Base-by-base conservation (phyloP, 176 grass and related monocot genomes). In the Tuctoria greenei region DNA sequence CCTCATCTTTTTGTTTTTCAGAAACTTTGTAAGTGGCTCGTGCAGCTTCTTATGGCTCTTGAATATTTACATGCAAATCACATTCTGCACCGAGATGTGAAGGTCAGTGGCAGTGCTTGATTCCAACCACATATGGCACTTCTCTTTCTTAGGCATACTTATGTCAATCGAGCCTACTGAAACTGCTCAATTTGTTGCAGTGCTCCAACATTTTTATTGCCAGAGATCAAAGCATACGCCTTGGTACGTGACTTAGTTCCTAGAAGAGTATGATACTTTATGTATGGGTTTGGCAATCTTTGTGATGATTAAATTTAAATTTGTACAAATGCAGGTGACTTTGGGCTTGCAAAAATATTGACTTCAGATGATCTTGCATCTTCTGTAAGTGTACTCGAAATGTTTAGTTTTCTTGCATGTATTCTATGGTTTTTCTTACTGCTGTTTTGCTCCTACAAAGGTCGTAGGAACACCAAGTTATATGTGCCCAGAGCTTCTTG, bases 311-410 rank as follows among this genome's bases (percentile, higher is more conserved):
- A 42, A 35, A 47, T 71, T 67, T 17, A 69, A 77, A 73, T 73
- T 10, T 73, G 25, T 79, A 81, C 35, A 75, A 81, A 58, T 79
- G 62, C 72, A 99, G 91, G 95, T 38, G 91, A 99, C 42, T 99
- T 99, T 82, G 95, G 95, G 37, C 91, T 98, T 81, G 95, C 95
- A 65, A 97, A 97, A 72, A 90, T 97, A 87, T 81, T 97, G 84
- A 93, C 91, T 24, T 86, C 88, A 51, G 84, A 94, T 64, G 95
- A 98, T 89, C 74, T 98, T 44, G 91, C 95, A 23, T 94, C 86
- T 66, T 98, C 91, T 26, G 95, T 98, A 77, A 92, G 95, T 88
- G 79, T 88, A 66, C 12, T 66, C 42, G 40, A 45, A 55, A 46
- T 23, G 56, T 31, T 60, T 24, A 44, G 35, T 27, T 74, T 41